Percentiles rank a stretch among this genome's conserved stretches.
phyloP scores from a whole-genome alignment of 148 eudicot genomes.

The Diospyros lotus region DNA sequence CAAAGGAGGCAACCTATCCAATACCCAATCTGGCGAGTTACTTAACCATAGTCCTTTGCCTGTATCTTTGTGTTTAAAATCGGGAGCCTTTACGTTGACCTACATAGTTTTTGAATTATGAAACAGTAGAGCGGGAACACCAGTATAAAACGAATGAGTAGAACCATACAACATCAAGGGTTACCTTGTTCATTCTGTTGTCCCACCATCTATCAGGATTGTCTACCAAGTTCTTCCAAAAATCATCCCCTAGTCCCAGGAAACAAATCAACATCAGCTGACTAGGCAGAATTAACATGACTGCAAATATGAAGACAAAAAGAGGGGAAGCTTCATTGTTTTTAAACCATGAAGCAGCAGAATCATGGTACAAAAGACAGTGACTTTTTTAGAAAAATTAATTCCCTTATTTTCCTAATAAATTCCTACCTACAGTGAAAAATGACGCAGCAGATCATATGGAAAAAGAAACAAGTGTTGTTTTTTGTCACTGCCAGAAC shows the following conservation, averaged over 20 bases:
- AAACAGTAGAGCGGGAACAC: neutral
- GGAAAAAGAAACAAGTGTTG: neutral
- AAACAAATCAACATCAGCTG: neutral
- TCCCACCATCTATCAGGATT: conserved; percentile 57
- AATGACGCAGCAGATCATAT: neutral
- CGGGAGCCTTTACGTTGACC: conserved; percentile 31
- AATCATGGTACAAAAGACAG: neutral
- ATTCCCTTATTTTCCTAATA: neutral
- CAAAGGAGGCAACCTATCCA: conserved; percentile 32
- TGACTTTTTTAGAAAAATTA: neutral
- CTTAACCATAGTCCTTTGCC: conserved; percentile 42
- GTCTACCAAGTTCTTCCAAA: conserved; percentile 45
- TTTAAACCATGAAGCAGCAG: neutral
- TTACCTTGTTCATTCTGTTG: conserved; percentile 36
- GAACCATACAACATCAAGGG: neutral
- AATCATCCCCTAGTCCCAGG: conserved; percentile 15
- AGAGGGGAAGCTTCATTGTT: neutral
- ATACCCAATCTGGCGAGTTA: conserved; percentile 33
- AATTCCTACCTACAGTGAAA: neutral
- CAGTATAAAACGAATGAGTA: neutral
- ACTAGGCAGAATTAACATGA: neutral
- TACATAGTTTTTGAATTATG: neutral
- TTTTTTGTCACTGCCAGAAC: too few relatives aligned
- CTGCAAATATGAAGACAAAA: neutral
- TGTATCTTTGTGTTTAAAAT: conserved; percentile 41